Conservation (phyloP, 1,139 yeast genomes). For the Yarrowia galli region DNA sequence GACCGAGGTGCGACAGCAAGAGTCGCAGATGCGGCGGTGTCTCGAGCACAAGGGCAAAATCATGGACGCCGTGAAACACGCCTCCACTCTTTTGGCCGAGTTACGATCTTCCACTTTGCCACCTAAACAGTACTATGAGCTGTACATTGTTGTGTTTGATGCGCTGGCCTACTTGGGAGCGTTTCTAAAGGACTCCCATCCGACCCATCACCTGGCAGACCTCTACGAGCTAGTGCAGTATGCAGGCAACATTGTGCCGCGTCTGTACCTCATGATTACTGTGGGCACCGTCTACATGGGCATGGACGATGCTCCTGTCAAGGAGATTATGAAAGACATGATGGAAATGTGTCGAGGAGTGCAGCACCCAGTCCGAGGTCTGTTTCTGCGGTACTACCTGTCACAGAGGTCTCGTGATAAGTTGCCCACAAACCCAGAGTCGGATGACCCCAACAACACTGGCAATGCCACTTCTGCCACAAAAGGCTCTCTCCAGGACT, state of each 20-base stretch:
- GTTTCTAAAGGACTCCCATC: conserved; percentile 71
- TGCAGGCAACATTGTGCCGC: conserved; percentile 88
- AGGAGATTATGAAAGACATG: conserved; percentile 93
- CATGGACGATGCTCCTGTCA: conserved; percentile 76
- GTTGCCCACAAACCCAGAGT: conserved; percentile 56
- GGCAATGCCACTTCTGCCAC: conserved; percentile 46
- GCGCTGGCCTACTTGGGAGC: conserved; percentile 73
- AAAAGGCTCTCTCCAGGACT: conserved; percentile 63
- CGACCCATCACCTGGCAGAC: conserved; percentile 82
- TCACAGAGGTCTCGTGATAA: conserved; percentile 83
- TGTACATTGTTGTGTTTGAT: conserved; percentile 86
- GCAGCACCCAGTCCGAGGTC: conserved; percentile 88
- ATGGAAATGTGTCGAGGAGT: conserved; percentile 99
- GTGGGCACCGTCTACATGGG: conserved; percentile 91
- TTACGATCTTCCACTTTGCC: conserved; percentile 75
- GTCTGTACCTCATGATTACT: conserved; percentile 92
- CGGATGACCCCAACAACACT: conserved; percentile 10
- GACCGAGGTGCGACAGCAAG: conserved; percentile 70
- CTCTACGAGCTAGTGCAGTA: conserved; percentile 94
- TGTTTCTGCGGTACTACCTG: conserved; percentile 85
- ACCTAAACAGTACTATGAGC: conserved; percentile 93
- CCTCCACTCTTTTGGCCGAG: conserved; percentile 82
- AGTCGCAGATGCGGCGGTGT: conserved; percentile 76
- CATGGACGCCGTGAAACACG: conserved; percentile 88
- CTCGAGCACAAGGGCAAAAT: conserved; percentile 71